Evolutionary conservation across 805 yeast species (phyloP).

Genomic region (Scheffersomyces lignosus): DNA sequence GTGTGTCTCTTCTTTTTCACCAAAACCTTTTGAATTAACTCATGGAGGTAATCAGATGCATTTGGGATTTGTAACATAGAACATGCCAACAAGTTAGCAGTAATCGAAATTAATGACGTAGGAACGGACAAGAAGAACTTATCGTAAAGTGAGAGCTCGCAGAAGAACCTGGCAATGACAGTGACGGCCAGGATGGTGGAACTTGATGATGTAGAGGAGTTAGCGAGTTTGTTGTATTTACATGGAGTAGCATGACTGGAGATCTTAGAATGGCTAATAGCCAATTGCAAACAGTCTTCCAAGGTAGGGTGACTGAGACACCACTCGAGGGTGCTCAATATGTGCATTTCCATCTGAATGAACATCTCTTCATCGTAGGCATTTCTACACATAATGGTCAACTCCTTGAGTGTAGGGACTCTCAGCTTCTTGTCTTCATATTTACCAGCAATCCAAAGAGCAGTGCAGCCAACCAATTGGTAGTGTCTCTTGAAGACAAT

Average conservation of each 20-base stretch:
- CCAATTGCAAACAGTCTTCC: constrained; percentile 50
- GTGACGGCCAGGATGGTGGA: constrained; percentile 51
- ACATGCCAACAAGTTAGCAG: constrained; percentile 54
- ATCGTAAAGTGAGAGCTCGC: constrained; percentile 55
- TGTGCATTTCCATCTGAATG: constrained; percentile 47
- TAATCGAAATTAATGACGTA: constrained; percentile 46
- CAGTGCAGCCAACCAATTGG: constrained; percentile 48
- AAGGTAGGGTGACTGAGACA: constrained; percentile 46
- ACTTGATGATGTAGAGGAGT: constrained; percentile 10
- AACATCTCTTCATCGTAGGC: constrained; percentile 58
- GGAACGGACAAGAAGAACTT: constrained; percentile 47
- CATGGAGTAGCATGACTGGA: constrained; percentile 22
- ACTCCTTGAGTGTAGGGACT: constrained; percentile 56
- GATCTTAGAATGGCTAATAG: constrained; percentile 33
- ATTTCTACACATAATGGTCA: constrained; percentile 56
- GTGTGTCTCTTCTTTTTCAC: constrained; percentile 1
- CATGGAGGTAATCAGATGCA: constrained; percentile 37
- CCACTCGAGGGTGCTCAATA: constrained; percentile 45
- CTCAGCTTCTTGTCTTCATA: constrained; percentile 61
- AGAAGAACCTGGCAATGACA: constrained; percentile 54
- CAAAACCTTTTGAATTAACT: constrained; percentile 13
- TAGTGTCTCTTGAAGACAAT: constrained; percentile 48
- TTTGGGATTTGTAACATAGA: constrained; percentile 50
- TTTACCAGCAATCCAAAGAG: constrained; percentile 48
- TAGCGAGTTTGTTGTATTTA: constrained; percentile 17